Percentiles rank a stretch among this genome's conserved stretches.
phyloP scores from a whole-genome alignment of 2,329 filamentous ascomycete species.

The Trichoderma koningii region DNA sequence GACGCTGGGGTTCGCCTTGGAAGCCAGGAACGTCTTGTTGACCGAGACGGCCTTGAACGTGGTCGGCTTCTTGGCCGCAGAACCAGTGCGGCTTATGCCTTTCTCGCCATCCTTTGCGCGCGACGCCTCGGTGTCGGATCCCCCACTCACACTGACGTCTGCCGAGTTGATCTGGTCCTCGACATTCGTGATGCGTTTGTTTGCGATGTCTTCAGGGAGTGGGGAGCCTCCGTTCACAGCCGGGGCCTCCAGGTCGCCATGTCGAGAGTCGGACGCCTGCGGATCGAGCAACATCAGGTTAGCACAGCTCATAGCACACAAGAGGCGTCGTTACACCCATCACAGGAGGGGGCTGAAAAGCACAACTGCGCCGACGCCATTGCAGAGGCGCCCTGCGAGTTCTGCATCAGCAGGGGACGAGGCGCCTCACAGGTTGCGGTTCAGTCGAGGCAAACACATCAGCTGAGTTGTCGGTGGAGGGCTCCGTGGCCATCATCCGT shows the following conservation, averaged over 20 bases:
- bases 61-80: constrained; percentile 70
- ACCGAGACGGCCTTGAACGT: constrained; percentile 85
- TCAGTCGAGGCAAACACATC: constrained; percentile 55
- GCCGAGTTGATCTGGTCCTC: constrained; percentile 63
- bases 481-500: constrained; percentile 68
- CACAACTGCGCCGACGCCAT: constrained; percentile 26
- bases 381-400: background rate
- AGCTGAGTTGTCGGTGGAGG: constrained; percentile 55
- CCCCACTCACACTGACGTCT: constrained; percentile 70
- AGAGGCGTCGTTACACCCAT: constrained; percentile 17
- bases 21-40: constrained; percentile 79
- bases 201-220: constrained; percentile 54
- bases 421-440: constrained; percentile 46
- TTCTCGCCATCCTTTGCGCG: constrained; percentile 60
- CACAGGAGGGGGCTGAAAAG: background rate
- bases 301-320: constrained; percentile 31
- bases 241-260: constrained; percentile 50
- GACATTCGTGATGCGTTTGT: constrained; percentile 59
- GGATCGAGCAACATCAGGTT: constrained; percentile 29
- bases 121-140: constrained; percentile 75
- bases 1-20: constrained; percentile 58
- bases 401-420: background rate
- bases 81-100: constrained; percentile 59
- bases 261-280: constrained; percentile 44
- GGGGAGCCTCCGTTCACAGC: constrained; percentile 52